A percentile compares a stretch with the other conserved stretches of the same genome.
These are phyloP conservation scores for Apiotrichum sp. DNA, from an alignment of 1,284 basidiomycete species.

Conservation along the genomic window DNA sequence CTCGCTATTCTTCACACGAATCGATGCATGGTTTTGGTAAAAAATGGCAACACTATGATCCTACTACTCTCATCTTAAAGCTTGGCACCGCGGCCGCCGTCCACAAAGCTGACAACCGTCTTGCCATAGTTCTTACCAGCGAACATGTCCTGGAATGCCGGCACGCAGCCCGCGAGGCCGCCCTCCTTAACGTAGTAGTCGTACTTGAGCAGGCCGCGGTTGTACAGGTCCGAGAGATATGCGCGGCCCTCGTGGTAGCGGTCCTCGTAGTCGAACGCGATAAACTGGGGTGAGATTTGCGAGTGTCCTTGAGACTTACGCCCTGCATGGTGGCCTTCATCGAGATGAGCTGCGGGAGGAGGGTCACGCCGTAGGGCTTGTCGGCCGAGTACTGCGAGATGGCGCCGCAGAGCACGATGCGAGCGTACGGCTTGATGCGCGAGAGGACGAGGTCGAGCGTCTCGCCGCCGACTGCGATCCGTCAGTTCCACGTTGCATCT, in stretches of 20 bases:
- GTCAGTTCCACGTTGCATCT: constrained; percentile 44
- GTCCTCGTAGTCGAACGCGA: constrained; percentile 59
- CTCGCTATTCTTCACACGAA: too few species aligned
- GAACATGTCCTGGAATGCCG: constrained; percentile 64
- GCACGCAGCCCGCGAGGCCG: constrained; percentile 65
- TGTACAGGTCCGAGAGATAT: constrained; percentile 53
- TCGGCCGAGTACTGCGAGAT: constrained; percentile 51
- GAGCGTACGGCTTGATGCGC: constrained; percentile 66
- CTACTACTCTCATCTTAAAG: neutral
- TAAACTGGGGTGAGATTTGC: constrained; percentile 50
- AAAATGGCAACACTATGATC: too few species aligned
- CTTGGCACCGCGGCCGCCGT: constrained; percentile 4
- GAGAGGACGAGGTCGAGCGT: constrained; percentile 67
- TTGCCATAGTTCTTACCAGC: constrained; percentile 77
- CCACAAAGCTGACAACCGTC: constrained; percentile 46
- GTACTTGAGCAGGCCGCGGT: constrained; percentile 67
- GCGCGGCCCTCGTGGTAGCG: constrained; percentile 43
- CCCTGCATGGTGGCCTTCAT: constrained; percentile 73
- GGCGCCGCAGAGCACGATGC: constrained; percentile 69
- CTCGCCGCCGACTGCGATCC: constrained; percentile 58
- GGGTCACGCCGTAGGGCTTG: constrained; percentile 39
- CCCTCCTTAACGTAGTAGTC: constrained; percentile 65
- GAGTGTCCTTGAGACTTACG: neutral
- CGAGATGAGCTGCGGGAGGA: constrained; percentile 57
- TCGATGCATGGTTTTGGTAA: too few species aligned